phyloP scores from a whole-genome alignment of 768 basidiomycete genomes.

The Punctularia strigosozonata region DNA sequence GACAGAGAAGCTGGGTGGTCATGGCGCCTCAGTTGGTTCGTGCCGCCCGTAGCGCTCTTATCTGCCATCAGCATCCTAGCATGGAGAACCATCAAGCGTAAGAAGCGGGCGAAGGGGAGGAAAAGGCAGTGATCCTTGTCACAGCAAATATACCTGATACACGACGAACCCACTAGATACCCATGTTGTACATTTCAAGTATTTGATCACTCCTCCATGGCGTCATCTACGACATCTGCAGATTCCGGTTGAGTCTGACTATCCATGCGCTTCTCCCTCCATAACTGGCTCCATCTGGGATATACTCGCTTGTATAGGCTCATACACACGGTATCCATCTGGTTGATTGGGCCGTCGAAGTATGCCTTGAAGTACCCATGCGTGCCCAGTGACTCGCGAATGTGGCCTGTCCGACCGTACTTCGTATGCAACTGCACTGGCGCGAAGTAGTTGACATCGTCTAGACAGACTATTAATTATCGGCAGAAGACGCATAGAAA shows the following conservation, averaged over 20 bases:
- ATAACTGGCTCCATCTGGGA: conserved; percentile 71
- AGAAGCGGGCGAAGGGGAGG: conserved; percentile 5
- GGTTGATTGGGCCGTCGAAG: conserved; percentile 85
- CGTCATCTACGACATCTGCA: conserved; percentile 7
- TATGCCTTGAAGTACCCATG: conserved; percentile 96
- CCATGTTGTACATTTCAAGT: too few relatives aligned
- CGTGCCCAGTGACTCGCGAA: conserved; percentile 85
- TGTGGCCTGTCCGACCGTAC: conserved; percentile 80
- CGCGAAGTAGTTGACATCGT: conserved; percentile 87
- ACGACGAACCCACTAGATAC: too few relatives aligned
- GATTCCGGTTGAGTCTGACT: too few relatives aligned
- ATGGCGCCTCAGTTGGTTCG: conserved; percentile 53
- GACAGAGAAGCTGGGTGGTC: conserved; percentile 36
- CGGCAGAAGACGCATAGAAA: neutral
- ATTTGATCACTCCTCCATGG: conserved; percentile 16
- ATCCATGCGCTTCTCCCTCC: conserved; percentile 25
- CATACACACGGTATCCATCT: conserved; percentile 98
- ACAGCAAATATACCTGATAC: too few relatives aligned
- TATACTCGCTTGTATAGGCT: conserved; percentile 90
- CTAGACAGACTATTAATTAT: conserved; percentile 21
- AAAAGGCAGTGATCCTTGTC: neutral
- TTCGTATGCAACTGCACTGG: conserved; percentile 92
- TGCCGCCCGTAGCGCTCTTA: conserved; percentile 42
- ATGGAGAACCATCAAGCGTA: conserved; percentile 20
- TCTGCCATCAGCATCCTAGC: conserved; percentile 29